A percentile compares a stretch with the other conserved stretches of the same genome.
Evolutionary conservation across 2,329 filamentous ascomycete species (phyloP).

Genomic region (Ophiobolus disseminans): DNA sequence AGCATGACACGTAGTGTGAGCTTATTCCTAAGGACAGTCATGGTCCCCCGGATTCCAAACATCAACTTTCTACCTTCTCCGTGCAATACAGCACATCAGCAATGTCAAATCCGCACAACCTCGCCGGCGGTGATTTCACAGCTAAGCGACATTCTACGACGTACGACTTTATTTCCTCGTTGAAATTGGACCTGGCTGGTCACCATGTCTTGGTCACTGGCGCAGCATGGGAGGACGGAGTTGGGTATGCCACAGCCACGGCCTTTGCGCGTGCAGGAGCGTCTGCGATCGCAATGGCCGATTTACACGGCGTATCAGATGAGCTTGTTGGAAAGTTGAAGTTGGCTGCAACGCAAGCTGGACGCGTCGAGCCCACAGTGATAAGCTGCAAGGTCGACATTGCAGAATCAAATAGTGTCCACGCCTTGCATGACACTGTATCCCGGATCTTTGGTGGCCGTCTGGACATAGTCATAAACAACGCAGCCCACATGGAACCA

Average conservation of each 20-base stretch:
- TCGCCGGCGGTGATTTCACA: too few relatives aligned
- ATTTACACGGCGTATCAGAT: conserved; percentile 10
- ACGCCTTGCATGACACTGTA: background rate
- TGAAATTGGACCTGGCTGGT: conserved; percentile 10
- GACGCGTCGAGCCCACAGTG: background rate
- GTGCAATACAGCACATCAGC: too few relatives aligned
- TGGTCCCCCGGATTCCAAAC: too few relatives aligned
- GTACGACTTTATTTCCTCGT: conserved; percentile 17
- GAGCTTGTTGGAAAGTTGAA: conserved; percentile 4
- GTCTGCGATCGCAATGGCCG: conserved; percentile 8
- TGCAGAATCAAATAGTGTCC: background rate
- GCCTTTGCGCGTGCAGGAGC: conserved; percentile 17
- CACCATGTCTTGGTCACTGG: conserved; percentile 14
- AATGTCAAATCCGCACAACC: too few relatives aligned
- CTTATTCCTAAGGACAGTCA: too few relatives aligned
- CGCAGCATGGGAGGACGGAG: conserved; percentile 14
- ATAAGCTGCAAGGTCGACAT: background rate
- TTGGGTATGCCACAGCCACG: conserved; percentile 17
- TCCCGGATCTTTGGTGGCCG: background rate
- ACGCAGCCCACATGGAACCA: conserved; percentile 50
- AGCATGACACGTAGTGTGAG: too few relatives aligned
- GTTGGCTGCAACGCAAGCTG: background rate
- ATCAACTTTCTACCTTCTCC: too few relatives aligned
- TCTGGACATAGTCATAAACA: conserved; percentile 57
- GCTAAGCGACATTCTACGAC: conserved; percentile 11